Base-by-base conservation (phyloP, 2,329 filamentous ascomycete genomes). In the Onygenales sp. region DNA sequence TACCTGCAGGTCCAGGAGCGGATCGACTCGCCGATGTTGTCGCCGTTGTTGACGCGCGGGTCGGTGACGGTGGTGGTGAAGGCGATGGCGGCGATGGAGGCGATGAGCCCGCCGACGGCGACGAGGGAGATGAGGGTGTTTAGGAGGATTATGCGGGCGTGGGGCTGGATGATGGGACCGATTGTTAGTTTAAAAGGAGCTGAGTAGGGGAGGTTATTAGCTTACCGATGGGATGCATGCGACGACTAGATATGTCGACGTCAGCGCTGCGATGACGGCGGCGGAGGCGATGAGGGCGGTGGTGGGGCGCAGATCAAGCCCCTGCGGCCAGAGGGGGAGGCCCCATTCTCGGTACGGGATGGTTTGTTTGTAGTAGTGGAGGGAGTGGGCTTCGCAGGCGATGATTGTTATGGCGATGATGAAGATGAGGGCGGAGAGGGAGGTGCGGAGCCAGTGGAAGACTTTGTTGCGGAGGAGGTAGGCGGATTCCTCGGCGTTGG, bases 1-100 rank as follows among this genome's bases (percentile, higher is more conserved):
- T 69, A 72, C 53, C 69, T 72, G 57, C 70, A 72, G 7, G 70
- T 70, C 70, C 70, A 72, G 41, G 65, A 68, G 14, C 67, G 62
- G n/a, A 72, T 61, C 6, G 70, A 71, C 55, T 72, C 69, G 36
- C 64, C 64, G 1, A 56, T 31, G 33, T 59, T 5, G 62, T 66
- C 36, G 62, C 64, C 5, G 54, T 60, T n/a, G 66, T 63, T 21
- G 57, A 60, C 1, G 65, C 66, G 5, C 56, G 64, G 58, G 38
- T 59, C 58, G n/a, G 54, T 54, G 27, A 54, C 50, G 21, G 69
- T 65, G 41, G 70, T 64, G 17, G 61, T 62, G 50, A 71, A 69
- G 1, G 64, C 41, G 2, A 72, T 56, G 9, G 65, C 60, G 5
- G 64, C 56, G 2, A 71, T 55, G 1, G 72, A 60, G 2, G 69